Evolutionary conservation across 768 basidiomycete species (phyloP).

Genomic region (Mycena kentingensis): DNA sequence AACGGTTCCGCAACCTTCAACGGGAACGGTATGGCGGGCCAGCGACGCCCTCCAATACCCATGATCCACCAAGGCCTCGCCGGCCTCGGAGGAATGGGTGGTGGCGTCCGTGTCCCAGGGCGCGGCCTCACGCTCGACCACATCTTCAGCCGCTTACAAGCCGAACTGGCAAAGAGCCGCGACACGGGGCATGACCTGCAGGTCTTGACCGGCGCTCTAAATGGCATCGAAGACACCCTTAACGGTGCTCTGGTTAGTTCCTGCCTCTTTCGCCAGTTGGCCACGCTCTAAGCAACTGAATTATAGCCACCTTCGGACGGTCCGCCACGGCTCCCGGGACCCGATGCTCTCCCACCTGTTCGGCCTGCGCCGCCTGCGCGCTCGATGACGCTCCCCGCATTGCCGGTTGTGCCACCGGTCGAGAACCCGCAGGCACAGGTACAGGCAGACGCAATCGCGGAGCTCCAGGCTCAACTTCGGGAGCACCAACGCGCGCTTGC

Average conservation of each 20-base stretch:
- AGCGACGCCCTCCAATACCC: slow-evolving; percentile 52
- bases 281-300: neutral
- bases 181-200: slow-evolving; percentile 89
- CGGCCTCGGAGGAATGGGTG: slow-evolving; percentile 78
- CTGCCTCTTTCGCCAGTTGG: neutral
- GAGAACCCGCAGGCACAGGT: neutral
- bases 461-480: slow-evolving; percentile 80
- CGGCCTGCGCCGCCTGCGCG: slow-evolving; percentile 43
- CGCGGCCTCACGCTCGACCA: slow-evolving; percentile 91
- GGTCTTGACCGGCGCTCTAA: slow-evolving; percentile 73
- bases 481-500: slow-evolving; percentile 82
- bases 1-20: slow-evolving; percentile 2
- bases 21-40: slow-evolving; percentile 28
- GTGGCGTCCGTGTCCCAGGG: slow-evolving; percentile 66
- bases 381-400: slow-evolving; percentile 26
- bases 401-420: slow-evolving; percentile 4
- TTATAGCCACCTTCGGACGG: slow-evolving; percentile 50
- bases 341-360: slow-evolving; percentile 67
- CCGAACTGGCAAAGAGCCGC: slow-evolving; percentile 90
- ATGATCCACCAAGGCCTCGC: slow-evolving; percentile 61
- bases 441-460: slow-evolving; percentile 38
- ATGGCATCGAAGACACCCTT: slow-evolving; percentile 88
- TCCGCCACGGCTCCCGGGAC: slow-evolving; percentile 63
- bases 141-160: slow-evolving; percentile 84
- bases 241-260: slow-evolving; percentile 74